Conservation (phyloP, 225 moss, liverwort and hornwort genomes). For the Rhytidiadelphus loreus region DNA sequence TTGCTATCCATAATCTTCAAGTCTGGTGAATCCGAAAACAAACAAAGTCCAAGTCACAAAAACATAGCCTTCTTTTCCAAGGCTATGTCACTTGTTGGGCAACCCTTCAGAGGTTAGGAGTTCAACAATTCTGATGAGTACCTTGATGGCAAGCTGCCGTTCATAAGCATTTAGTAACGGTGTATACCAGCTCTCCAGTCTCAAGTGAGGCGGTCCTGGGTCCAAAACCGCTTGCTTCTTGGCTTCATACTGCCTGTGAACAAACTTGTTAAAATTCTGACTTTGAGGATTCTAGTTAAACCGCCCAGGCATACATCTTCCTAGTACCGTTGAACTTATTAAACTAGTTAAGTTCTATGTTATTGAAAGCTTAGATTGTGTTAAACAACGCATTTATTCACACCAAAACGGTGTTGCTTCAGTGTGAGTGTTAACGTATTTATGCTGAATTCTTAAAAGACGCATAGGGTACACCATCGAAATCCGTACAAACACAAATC, state of each 20-base stretch:
- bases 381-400: not conserved
- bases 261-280: not conserved
- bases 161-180: conserved; percentile 33
- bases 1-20: not conserved
- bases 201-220: conserved; percentile 61
- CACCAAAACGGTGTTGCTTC: not conserved
- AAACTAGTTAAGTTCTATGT: not conserved
- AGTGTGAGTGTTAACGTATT: not conserved
- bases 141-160: conserved; percentile 58
- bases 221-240: conserved; percentile 57
- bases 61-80: not conserved
- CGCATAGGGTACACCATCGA: not conserved
- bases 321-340: too few relatives aligned
- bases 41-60: not conserved
- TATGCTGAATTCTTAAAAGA: not conserved
- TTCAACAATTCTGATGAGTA: not conserved
- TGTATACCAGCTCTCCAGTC: conserved; percentile 65
- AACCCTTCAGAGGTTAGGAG: not conserved
- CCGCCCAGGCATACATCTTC: not conserved
- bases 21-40: not conserved
- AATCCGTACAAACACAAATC: not conserved
- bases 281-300: not conserved
- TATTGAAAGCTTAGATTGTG: not conserved
- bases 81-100: not conserved
- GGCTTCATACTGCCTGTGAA: conserved; percentile 36